These are phyloP conservation scores for Nannizzia gypsea DNA, from an alignment of 2,329 filamentous ascomycete genomes.

Conservation along the genomic window DNA sequence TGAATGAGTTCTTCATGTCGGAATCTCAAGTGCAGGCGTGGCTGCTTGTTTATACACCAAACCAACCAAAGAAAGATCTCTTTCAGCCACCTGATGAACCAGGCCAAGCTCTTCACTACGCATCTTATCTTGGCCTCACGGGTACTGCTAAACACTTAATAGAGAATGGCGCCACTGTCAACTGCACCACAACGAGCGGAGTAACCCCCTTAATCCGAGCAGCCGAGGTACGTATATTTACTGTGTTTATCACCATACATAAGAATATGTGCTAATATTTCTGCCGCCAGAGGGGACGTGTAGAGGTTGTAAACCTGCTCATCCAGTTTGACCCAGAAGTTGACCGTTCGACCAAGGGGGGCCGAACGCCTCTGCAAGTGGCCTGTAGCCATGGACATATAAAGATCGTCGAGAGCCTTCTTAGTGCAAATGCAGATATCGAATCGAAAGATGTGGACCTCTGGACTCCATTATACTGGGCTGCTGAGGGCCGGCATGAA, in stretches of 20 bases:
- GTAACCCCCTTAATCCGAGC: not conserved
- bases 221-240: not conserved
- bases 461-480: not conserved
- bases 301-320: not conserved
- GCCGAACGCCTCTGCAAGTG: not conserved
- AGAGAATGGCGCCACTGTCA: not conserved
- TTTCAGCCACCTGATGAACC: slow-evolving; percentile 1
- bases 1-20: not conserved
- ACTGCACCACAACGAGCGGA: not conserved
- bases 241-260: not conserved
- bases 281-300: not conserved
- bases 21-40: not conserved
- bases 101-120: not conserved
- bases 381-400: not conserved
- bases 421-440: not conserved
- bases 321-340: not conserved
- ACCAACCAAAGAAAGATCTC: not conserved
- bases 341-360: not conserved
- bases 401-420: not conserved
- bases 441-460: not conserved
- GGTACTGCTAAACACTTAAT: not conserved
- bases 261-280: not conserved
- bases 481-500: not conserved
- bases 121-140: not conserved
- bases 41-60: not conserved